Conservation (phyloP, 805 yeast genomes). For the Suhomyces canberraensis region DNA sequence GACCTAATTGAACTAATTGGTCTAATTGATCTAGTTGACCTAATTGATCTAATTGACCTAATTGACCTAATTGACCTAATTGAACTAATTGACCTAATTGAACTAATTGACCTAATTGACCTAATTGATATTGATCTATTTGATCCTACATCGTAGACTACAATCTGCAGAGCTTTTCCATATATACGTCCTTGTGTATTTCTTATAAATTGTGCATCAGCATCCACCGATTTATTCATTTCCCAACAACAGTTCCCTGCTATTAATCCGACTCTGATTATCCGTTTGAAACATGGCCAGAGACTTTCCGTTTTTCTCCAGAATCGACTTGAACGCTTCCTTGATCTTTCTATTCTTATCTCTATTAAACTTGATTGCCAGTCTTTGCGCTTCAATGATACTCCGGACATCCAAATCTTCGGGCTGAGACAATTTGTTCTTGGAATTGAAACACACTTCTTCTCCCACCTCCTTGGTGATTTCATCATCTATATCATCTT, state of each 20-base stretch:
- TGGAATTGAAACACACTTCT: slow-evolving; percentile 37
- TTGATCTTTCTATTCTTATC: slow-evolving; percentile 42
- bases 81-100: too few species aligned
- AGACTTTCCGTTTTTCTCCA: neutral
- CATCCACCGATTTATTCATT: neutral
- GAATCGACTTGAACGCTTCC: slow-evolving; percentile 30
- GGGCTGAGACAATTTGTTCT: slow-evolving; percentile 27
- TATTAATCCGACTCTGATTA: slow-evolving; percentile 26
- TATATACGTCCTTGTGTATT: too few species aligned
- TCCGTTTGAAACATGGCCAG: slow-evolving; percentile 17
- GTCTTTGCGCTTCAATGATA: slow-evolving; percentile 36
- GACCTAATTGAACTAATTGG: too few species aligned
- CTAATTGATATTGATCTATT: too few species aligned
- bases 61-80: too few species aligned
- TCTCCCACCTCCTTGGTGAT: slow-evolving; percentile 33
- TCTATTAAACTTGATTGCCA: slow-evolving; percentile 35
- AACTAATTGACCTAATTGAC: too few species aligned
- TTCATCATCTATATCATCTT: slow-evolving; percentile 35
- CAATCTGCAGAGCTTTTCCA: too few species aligned
- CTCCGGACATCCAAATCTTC: slow-evolving; percentile 38
- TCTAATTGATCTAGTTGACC: too few species aligned
- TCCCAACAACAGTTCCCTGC: slow-evolving; percentile 7
- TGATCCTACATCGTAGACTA: too few species aligned
- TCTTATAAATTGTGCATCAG: too few species aligned
- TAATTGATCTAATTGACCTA: too few species aligned